These are phyloP conservation scores for Candida silvicultrix DNA, from an alignment of 805 yeast genomes.

Conservation along the genomic window DNA sequence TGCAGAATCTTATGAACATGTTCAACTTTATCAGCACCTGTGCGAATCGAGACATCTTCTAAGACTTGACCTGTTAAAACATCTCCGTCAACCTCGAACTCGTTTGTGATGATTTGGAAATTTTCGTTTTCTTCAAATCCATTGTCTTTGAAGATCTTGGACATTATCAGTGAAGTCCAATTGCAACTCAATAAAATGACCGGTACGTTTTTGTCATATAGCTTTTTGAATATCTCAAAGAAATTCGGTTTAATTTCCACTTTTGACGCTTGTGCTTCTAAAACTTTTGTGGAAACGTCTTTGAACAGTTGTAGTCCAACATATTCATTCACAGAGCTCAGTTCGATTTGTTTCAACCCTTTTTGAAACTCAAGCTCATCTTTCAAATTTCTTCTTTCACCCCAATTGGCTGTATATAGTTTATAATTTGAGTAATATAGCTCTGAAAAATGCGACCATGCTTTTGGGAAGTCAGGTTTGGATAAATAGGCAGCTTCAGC, in stretches of 20 bases:
- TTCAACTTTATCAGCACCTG: conserved; percentile 47
- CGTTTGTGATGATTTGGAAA: conserved; percentile 40
- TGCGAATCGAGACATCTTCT: conserved; percentile 30
- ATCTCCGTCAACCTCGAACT: conserved; percentile 33
- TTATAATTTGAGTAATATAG: conserved; percentile 34
- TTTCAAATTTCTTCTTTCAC: conserved; percentile 26
- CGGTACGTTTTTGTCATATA: conserved; percentile 22
- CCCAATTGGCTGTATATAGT: conserved; percentile 25
- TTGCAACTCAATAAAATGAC: conserved; percentile 49
- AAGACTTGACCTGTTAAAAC: conserved; percentile 21
- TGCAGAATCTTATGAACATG: conserved; percentile 15
- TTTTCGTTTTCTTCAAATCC: conserved; percentile 17
- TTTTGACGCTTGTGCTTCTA: conserved; percentile 29
- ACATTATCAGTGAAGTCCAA: conserved; percentile 51
- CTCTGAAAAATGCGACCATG: conserved; percentile 37
- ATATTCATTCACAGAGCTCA: conserved; percentile 39
- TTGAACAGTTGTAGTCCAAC: conserved; percentile 32
- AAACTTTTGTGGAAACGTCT: conserved; percentile 28
- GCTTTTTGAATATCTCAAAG: conserved; percentile 14
- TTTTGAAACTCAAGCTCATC: conserved; percentile 40
- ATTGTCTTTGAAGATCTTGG: conserved; percentile 19
- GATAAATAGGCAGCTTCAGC: conserved; percentile 39
- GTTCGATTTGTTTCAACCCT: conserved; percentile 39
- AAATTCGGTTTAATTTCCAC: conserved; percentile 32
- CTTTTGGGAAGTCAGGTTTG: conserved; percentile 31